Percentiles rank a stretch among this genome's conserved stretches.
phyloP scores from a whole-genome alignment of 768 basidiomycete species.

The Artomyces pyxidatus region DNA sequence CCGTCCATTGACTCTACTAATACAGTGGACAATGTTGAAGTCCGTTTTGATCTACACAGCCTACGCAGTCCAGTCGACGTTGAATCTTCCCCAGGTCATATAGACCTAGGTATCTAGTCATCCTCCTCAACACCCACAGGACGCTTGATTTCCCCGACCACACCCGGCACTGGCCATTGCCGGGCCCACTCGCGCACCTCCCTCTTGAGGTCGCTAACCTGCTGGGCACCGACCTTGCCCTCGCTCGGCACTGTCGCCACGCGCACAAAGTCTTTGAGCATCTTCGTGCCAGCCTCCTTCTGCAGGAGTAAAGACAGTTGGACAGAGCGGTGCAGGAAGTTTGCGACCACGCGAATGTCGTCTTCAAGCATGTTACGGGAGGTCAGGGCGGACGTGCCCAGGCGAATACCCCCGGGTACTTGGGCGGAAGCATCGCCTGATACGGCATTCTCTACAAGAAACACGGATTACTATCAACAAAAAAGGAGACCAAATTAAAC shows the following conservation, averaged over 20 bases:
- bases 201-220: constrained; percentile 64
- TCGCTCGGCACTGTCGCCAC: constrained; percentile 63
- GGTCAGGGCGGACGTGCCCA: constrained; percentile 91
- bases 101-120: constrained; percentile 18
- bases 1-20: too few species aligned
- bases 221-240: constrained; percentile 60
- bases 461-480: neutral
- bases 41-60: constrained; percentile 8
- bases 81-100: constrained; percentile 11
- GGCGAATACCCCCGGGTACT: constrained; percentile 93
- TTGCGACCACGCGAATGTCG: constrained; percentile 81
- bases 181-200: constrained; percentile 81
- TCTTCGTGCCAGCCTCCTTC: constrained; percentile 90
- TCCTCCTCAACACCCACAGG: constrained; percentile 62
- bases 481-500: constrained; percentile 1
- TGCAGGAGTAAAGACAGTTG: constrained; percentile 86
- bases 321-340: constrained; percentile 89
- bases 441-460: constrained; percentile 77
- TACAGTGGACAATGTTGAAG: constrained; percentile 16
- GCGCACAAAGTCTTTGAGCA: constrained; percentile 92
- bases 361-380: constrained; percentile 88
- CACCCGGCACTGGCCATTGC: constrained; percentile 91
- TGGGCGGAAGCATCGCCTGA: constrained; percentile 94
- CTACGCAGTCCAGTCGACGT: constrained; percentile 6
- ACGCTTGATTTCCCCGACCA: constrained; percentile 36